These are phyloP conservation scores for Cetradonia linearis DNA, from an alignment of 495 filamentous ascomycete genomes.

Conservation along the genomic window DNA sequence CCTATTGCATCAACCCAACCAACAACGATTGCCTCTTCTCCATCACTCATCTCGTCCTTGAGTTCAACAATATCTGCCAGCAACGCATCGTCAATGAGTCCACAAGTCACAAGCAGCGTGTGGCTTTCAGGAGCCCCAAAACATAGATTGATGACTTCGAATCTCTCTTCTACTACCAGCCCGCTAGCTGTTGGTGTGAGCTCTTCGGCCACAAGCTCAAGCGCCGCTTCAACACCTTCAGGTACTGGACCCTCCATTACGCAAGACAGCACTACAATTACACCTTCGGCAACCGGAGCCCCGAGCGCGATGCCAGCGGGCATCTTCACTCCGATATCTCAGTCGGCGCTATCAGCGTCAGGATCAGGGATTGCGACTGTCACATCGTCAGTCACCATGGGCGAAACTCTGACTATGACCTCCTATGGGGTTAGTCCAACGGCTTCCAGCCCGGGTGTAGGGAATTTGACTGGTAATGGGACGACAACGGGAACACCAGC, in stretches of 20 bases:
- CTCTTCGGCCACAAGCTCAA: neutral
- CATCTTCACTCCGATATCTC: slow-evolving; percentile 4
- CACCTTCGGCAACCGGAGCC: neutral
- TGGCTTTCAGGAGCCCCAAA: neutral
- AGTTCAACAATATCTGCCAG: neutral
- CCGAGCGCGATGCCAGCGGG: neutral
- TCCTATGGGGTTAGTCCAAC: neutral
- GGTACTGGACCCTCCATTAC: neutral
- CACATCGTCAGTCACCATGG: slow-evolving; percentile 2
- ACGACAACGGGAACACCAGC: neutral
- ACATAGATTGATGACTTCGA: neutral
- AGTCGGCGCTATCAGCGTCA: neutral
- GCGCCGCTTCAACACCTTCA: neutral
- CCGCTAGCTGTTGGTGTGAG: neutral
- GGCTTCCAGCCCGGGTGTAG: neutral
- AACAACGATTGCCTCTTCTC: no score
- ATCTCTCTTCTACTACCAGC: neutral
- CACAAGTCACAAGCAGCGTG: neutral
- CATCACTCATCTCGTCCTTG: neutral
- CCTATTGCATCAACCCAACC: neutral
- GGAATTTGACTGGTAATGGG: neutral
- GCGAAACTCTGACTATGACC: neutral
- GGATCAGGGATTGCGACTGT: neutral
- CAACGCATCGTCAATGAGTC: neutral
- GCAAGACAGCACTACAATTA: neutral